Evolutionary conservation across 805 yeast species (phyloP).

Genomic region (Kodamaea nitidulidarum): DNA sequence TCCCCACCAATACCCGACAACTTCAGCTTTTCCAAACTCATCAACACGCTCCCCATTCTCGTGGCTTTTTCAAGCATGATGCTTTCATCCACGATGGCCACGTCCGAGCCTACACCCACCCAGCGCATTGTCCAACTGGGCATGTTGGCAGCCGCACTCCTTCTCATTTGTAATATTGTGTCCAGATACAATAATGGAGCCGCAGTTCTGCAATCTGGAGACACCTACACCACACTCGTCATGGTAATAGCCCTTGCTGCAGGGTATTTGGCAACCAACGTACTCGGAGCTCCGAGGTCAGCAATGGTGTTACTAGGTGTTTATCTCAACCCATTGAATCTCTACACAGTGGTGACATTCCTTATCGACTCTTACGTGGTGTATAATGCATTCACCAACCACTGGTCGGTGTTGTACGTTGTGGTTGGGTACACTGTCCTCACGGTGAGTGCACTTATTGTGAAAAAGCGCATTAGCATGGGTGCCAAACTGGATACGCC

Average conservation of each 20-base stretch:
- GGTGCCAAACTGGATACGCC: neutral
- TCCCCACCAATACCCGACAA: neutral
- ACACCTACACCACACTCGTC: slow-evolving; percentile 11
- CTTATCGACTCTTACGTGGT: slow-evolving; percentile 21
- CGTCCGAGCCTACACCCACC: slow-evolving; percentile 7
- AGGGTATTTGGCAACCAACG: slow-evolving; percentile 20
- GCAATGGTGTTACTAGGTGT: slow-evolving; percentile 27
- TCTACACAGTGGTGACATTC: slow-evolving; percentile 28
- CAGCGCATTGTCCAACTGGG: slow-evolving; percentile 14
- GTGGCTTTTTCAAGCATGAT: slow-evolving; percentile 30
- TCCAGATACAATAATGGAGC: slow-evolving; percentile 9
- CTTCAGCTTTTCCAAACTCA: slow-evolving; percentile 9
- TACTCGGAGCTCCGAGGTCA: slow-evolving; percentile 23
- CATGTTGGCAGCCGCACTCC: slow-evolving; percentile 20
- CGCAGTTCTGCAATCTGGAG: neutral
- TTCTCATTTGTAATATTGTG: slow-evolving; percentile 16
- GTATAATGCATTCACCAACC: slow-evolving; percentile 7
- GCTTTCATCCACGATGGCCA: slow-evolving; percentile 21
- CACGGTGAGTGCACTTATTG: slow-evolving; percentile 8
- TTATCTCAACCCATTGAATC: slow-evolving; percentile 26
- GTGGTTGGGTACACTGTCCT: slow-evolving; percentile 19
- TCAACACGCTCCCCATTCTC: slow-evolving; percentile 31
- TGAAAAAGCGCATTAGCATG: neutral
- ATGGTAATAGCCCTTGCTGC: slow-evolving; percentile 18
- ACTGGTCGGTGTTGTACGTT: slow-evolving; percentile 9